Conservation (phyloP, 768 basidiomycete genomes). For the Coprinopsis strossmayeri region DNA sequence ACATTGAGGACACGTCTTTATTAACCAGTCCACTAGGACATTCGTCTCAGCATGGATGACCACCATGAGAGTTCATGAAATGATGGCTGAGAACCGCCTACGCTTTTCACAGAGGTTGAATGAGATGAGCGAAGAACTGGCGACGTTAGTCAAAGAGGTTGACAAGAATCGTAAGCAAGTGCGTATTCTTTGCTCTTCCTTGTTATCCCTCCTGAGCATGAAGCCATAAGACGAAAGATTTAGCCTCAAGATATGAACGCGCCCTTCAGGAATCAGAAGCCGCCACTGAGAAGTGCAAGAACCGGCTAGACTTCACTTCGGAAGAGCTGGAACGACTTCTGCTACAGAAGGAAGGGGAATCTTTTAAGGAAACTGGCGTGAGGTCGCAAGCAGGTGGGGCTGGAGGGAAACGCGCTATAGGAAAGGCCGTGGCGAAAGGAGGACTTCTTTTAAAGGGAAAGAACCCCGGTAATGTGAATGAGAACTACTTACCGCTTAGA, state of each 20-base stretch:
- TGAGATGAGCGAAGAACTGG: constrained; percentile 96
- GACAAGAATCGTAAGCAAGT: constrained; percentile 92
- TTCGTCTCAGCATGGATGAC: constrained; percentile 87
- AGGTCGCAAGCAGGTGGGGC: constrained; percentile 55
- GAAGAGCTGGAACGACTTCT: constrained; percentile 93
- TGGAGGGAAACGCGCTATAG: constrained; percentile 76
- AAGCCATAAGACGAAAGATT: constrained; percentile 75
- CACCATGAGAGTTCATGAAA: constrained; percentile 82
- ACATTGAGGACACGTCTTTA: not conserved
- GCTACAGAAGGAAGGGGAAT: constrained; percentile 93
- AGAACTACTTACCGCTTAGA: constrained; percentile 1
- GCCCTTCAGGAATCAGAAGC: constrained; percentile 82
- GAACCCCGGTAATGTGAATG: constrained; percentile 76
- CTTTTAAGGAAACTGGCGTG: constrained; percentile 71
- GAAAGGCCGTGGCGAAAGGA: constrained; percentile 89
- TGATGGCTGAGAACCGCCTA: constrained; percentile 83
- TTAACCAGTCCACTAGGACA: constrained; percentile 23
- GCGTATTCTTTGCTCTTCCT: constrained; percentile 13
- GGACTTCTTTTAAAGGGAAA: constrained; percentile 87
- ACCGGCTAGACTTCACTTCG: constrained; percentile 78
- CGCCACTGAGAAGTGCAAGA: constrained; percentile 83
- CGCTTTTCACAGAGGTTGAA: constrained; percentile 81
- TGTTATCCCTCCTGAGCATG: not conserved
- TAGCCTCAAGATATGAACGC: constrained; percentile 83
- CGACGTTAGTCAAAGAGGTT: constrained; percentile 80